These are phyloP conservation scores for Globisporangium takayamanum DNA, from an alignment of 352 stramenopile genomes.

Conservation along the genomic window DNA sequence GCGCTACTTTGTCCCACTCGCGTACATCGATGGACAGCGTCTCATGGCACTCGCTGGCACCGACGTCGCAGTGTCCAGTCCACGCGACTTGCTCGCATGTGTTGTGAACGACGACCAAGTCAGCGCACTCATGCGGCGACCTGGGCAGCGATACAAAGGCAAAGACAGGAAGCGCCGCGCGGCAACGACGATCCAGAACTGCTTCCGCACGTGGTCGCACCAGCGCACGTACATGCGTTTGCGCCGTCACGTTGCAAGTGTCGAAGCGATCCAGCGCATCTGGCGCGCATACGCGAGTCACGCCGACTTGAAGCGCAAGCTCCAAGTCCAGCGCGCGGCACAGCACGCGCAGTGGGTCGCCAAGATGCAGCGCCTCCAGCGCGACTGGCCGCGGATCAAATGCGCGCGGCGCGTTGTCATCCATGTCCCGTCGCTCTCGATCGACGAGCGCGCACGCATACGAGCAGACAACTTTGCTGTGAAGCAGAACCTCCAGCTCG, in stretches of 20 bases:
- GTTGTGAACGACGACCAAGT: conserved; percentile 88
- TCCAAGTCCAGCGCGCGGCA: conserved; percentile 28
- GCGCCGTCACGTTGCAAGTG: conserved; percentile 32
- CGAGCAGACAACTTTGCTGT: conserved; percentile 59
- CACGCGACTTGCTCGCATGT: conserved; percentile 63
- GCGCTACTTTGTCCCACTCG: conserved; percentile 82
- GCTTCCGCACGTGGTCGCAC: conserved; percentile 54
- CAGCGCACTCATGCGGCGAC: conserved; percentile 42
- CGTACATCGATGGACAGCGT: conserved; percentile 80
- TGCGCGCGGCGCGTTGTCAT: conserved; percentile 55
- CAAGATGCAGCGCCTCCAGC: conserved; percentile 39
- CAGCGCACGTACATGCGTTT: conserved; percentile 39
- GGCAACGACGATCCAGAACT: conserved; percentile 64
- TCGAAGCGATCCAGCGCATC: conserved; percentile 48
- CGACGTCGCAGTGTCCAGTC: conserved; percentile 40
- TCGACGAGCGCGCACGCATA: conserved; percentile 61
- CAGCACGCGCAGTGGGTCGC: conserved; percentile 36
- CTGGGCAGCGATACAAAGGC: conserved; percentile 76
- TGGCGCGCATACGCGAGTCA: conserved; percentile 52
- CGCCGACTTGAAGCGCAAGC: conserved; percentile 27
- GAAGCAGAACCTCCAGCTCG: conserved; percentile 81
- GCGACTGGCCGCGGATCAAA: conserved; percentile 50
- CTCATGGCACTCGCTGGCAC: conserved; percentile 67
- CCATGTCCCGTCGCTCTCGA: conserved; percentile 77
- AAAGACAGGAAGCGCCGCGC: conserved; percentile 57